phyloP scores from a whole-genome alignment of 805 yeast genomes.

The Metschnikowia bowlesiae region DNA sequence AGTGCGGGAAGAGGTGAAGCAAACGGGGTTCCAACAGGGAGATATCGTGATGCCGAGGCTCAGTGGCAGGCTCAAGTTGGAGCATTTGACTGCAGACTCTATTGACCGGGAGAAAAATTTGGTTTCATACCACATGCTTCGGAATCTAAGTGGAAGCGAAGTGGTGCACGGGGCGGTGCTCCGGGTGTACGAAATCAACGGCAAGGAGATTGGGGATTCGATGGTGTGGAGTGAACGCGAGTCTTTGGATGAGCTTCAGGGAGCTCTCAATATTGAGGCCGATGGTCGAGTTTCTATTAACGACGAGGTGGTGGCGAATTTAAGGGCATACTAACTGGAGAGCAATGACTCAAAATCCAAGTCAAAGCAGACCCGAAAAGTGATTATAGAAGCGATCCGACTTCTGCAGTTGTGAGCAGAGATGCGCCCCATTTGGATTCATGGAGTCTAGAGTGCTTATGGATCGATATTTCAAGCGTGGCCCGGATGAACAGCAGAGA shows the following conservation, averaged over 20 bases:
- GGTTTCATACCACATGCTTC: slow-evolving; percentile 26
- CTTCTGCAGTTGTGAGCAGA: too few relatives aligned
- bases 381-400: not conserved
- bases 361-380: not conserved
- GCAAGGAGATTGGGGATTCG: slow-evolving; percentile 22
- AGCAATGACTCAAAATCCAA: too few relatives aligned
- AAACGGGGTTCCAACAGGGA: slow-evolving; percentile 7
- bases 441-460: too few relatives aligned
- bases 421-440: too few relatives aligned
- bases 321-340: slow-evolving; percentile 19
- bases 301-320: slow-evolving; percentile 29
- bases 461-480: too few relatives aligned
- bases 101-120: slow-evolving; percentile 38
- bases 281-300: slow-evolving; percentile 24
- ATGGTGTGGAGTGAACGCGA: slow-evolving; percentile 29
- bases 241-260: slow-evolving; percentile 14
- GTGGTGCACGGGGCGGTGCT: slow-evolving; percentile 13
- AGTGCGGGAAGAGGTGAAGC: slow-evolving; percentile 8
- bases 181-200: slow-evolving; percentile 32
- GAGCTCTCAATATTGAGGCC: slow-evolving; percentile 16
- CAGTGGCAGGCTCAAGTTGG: slow-evolving; percentile 44
- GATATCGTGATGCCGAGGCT: slow-evolving; percentile 40
- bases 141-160: slow-evolving; percentile 5
- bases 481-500: too few relatives aligned
- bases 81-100: slow-evolving; percentile 36